Conservation (phyloP, 73 alveolate species). For the Paramecium sonneborni region DNA sequence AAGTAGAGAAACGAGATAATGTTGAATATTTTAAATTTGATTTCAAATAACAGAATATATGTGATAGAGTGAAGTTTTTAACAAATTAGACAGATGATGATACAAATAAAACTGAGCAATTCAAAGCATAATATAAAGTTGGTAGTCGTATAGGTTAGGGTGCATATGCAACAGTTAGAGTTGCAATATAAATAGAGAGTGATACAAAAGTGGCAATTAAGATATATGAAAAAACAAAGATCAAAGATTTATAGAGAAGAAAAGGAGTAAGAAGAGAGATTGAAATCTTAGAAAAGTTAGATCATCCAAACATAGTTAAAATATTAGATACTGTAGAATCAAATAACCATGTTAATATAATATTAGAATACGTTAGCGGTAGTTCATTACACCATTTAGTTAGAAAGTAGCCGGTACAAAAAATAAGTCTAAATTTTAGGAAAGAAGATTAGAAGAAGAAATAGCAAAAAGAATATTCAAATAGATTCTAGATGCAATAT, state of each 20-base stretch:
- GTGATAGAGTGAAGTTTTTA: slow-evolving; percentile 16
- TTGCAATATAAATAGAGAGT: slow-evolving; percentile 43
- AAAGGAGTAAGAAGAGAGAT: slow-evolving; percentile 89
- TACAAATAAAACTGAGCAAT: slow-evolving; percentile 49
- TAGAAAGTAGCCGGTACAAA: slow-evolving; percentile 67
- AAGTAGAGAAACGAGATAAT: no score
- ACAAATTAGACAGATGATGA: slow-evolving; percentile 46
- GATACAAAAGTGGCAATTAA: slow-evolving; percentile 74
- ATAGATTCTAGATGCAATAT: slow-evolving; percentile 80
- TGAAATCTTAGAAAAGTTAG: slow-evolving; percentile 77
- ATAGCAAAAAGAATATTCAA: slow-evolving; percentile 43
- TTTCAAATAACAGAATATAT: not conserved
- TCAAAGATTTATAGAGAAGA: slow-evolving; percentile 86
- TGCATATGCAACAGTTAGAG: slow-evolving; percentile 71
- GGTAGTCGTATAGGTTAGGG: slow-evolving; percentile 68
- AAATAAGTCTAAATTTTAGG: not conserved
- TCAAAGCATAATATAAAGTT: slow-evolving; percentile 57
- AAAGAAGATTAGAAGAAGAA: not conserved
- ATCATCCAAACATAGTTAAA: slow-evolving; percentile 87
- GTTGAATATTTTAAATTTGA: slow-evolving; percentile 34
- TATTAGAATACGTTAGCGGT: slow-evolving; percentile 92
- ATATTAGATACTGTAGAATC: slow-evolving; percentile 87
- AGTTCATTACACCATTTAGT: slow-evolving; percentile 81
- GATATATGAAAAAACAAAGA: slow-evolving; percentile 86
- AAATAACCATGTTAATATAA: slow-evolving; percentile 77